Conservation (phyloP, 164 flowering plant genomes). For the Hamamelis virginiana region DNA sequence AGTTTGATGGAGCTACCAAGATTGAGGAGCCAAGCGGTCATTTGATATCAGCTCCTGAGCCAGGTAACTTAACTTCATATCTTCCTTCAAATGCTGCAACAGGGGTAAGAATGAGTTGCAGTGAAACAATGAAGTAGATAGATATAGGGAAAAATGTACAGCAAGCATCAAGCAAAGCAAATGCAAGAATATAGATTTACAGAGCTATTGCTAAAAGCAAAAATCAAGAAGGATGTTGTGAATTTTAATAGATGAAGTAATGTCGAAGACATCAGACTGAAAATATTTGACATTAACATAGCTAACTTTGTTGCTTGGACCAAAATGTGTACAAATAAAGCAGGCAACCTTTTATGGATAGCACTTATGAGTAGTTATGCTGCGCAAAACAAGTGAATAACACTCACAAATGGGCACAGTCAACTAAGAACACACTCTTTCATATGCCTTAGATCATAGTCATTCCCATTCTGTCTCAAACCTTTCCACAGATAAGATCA, state of each 20-base stretch:
- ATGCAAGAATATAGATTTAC: neutral
- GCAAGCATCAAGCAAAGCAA: constrained; percentile 11
- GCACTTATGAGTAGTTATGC: no score
- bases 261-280: neutral
- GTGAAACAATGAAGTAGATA: constrained; percentile 6
- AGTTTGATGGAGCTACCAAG: constrained; percentile 59
- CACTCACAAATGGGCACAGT: no score
- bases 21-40: constrained; percentile 95
- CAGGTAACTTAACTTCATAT: constrained; percentile 93
- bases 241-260: neutral
- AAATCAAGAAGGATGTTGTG: neutral
- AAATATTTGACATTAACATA: neutral
- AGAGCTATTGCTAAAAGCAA: neutral
- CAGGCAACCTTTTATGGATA: no score
- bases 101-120: constrained; percentile 9
- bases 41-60: constrained; percentile 90
- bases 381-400: no score
- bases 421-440: no score
- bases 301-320: no score
- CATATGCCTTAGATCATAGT: no score
- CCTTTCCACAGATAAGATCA: no score
- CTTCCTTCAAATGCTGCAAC: constrained; percentile 94
- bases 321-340: no score
- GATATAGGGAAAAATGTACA: neutral
- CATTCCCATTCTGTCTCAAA: no score